Conservation (phyloP, 768 basidiomycete genomes). For the Kockovaella imperatae region DNA sequence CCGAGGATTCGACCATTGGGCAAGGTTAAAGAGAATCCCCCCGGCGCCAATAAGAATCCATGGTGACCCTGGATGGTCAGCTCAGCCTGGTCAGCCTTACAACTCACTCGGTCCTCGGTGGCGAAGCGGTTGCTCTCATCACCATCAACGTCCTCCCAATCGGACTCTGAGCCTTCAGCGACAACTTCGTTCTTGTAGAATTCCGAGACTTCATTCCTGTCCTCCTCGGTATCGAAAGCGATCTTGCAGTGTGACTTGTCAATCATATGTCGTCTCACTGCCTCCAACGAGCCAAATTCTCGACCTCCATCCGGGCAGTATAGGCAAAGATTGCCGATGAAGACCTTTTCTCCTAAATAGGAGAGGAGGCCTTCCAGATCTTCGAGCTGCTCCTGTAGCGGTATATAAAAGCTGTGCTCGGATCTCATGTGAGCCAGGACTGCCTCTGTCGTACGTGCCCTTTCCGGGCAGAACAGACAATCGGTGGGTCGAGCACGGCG, state of each 20-base stretch:
- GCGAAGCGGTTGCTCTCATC: conserved; percentile 28
- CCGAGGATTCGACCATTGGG: conserved; percentile 89
- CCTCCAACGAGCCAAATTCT: conserved; percentile 75
- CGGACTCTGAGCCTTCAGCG: conserved; percentile 47
- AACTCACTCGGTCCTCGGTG: conserved; percentile 40
- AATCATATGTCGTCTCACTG: conserved; percentile 88
- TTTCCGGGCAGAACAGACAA: conserved; percentile 78
- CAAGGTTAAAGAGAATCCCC: conserved; percentile 58
- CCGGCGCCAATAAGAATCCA: conserved; percentile 57
- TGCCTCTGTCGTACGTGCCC: conserved; percentile 54
- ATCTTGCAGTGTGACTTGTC: conserved; percentile 94
- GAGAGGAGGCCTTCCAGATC: conserved; percentile 72
- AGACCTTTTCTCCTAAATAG: conserved; percentile 87
- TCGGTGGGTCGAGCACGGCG: conserved; percentile 53
- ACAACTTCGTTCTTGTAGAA: conserved; percentile 89
- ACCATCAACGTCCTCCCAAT: conserved; percentile 40
- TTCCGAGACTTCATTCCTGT: conserved; percentile 80
- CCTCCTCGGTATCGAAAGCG: conserved; percentile 70
- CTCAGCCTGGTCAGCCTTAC: conserved; percentile 10
- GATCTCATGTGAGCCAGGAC: conserved; percentile 79
- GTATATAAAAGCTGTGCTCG: conserved; percentile 88
- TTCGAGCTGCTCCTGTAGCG: conserved; percentile 81
- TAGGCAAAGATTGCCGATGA: conserved; percentile 86
- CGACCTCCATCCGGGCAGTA: conserved; percentile 69
- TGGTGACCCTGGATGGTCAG: conserved; percentile 23